Base-by-base conservation (phyloP, 2,329 filamentous ascomycete genomes). In the Epichloe baconii region DNA sequence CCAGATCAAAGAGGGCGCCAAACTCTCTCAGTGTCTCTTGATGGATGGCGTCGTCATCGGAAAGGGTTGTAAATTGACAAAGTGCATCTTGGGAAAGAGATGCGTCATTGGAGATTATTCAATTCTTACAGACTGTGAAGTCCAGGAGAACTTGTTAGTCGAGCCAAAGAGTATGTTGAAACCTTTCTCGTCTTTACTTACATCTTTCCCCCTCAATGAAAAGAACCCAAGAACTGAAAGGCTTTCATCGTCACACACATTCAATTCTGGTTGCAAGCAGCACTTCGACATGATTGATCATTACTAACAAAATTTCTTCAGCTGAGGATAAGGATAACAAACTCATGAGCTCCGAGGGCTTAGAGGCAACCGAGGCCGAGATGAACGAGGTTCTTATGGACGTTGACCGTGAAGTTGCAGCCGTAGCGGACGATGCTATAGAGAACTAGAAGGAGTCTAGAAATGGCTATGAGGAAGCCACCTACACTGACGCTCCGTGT, bases 1-100 rank as follows among this genome's bases (percentile, higher is more conserved):
- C 65, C 84, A 86, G 60, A 91, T 98, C 56, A 82, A 83, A 55
- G 82, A 85, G 58, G 88, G 89, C n/a, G 88, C 86, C 34, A 86
- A 90, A 57, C 70, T 98, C 44, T 83, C 82, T n/a, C 80, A 90
- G 56, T 97, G 91, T 66, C 68, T 97, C 46, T 71, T 97, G 19
- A 96, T 97, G 88, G 91, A 97, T 54, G 88, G 88, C 3, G 90
- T 87, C 0, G 82, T 87, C 7, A 77, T 98, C 12, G 90, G 88
- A 14, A 86, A 88, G 60, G 84, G 85, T 43, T 90, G 85, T 62
- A 88, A 88, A 65, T 72, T 97, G 48, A 93, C 86, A 1, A 86
- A 87, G 21, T 96, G 90, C 62, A 86, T 97, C 35, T 70, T 97
- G 41, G 93, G 93, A 4, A 80, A 84, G 61, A 73, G 88, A 55